These are phyloP conservation scores for Boletus insuetus DNA, from an alignment of 768 basidiomycete genomes.

Conservation along the genomic window DNA sequence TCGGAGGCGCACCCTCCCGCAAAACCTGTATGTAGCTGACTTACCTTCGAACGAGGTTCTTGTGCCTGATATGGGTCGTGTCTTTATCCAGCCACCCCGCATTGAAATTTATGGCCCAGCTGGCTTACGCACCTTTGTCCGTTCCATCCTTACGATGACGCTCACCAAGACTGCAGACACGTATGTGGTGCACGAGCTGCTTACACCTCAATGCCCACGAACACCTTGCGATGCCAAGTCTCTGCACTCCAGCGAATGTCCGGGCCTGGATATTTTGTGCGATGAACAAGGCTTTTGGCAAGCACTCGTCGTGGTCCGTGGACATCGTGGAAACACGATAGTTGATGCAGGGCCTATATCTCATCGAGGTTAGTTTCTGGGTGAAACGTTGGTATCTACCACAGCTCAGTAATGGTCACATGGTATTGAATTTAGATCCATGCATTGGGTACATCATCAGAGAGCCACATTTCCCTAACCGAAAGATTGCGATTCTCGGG, in stretches of 20 bases:
- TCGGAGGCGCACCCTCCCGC: conserved; percentile 8
- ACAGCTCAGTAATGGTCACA: not conserved
- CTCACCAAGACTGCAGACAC: conserved; percentile 54
- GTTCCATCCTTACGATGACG: conserved; percentile 68
- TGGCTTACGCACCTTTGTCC: conserved; percentile 73
- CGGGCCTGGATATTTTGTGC: conserved; percentile 58
- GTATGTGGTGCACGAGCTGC: conserved; percentile 78
- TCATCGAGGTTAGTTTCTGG: conserved; percentile 59
- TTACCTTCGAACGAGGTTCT: not conserved
- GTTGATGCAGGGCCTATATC: conserved; percentile 74
- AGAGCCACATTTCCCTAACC: conserved; percentile 46
- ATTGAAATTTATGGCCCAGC: conserved; percentile 79
- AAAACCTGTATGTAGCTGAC: conserved; percentile 9
- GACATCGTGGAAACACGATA: conserved; percentile 41
- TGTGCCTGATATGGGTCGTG: not conserved
- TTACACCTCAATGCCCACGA: conserved; percentile 50
- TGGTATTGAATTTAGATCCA: conserved; percentile 48
- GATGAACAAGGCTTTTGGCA: conserved; percentile 64
- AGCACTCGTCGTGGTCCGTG: conserved; percentile 41
- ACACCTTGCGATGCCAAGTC: conserved; percentile 48
- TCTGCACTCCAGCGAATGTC: conserved; percentile 61
- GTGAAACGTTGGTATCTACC: not conserved
- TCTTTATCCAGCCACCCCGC: conserved; percentile 37
- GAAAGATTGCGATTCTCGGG: conserved; percentile 74
- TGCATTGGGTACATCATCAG: conserved; percentile 78